Evolutionary conservation across 1,139 yeast genomes (phyloP).

Genomic region (Geotrichum cucujoidarum): DNA sequence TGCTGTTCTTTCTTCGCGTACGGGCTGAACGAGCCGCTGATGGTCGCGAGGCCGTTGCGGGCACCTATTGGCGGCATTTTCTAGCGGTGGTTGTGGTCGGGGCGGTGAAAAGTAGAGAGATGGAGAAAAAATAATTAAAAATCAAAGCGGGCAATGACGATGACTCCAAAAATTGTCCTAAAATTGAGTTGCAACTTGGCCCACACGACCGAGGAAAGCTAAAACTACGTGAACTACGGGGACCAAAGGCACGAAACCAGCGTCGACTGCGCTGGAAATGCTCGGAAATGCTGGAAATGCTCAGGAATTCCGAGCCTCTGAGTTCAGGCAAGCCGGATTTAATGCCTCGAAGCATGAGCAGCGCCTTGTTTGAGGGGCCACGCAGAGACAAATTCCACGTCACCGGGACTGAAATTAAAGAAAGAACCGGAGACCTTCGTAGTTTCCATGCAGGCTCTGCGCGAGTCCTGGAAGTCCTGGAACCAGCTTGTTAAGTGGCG

Average conservation of each 20-base stretch:
- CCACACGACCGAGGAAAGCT: not conserved
- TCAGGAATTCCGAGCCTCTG: too few relatives aligned
- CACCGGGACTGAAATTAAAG: too few relatives aligned
- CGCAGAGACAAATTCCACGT: too few relatives aligned
- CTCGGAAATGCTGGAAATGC: too few relatives aligned
- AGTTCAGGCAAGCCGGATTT: too few relatives aligned
- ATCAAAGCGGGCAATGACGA: not conserved
- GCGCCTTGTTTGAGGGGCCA: too few relatives aligned
- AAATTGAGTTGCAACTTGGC: not conserved
- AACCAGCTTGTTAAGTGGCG: too few relatives aligned
- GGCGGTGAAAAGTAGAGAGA: not conserved
- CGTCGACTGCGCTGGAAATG: too few relatives aligned
- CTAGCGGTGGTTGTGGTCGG: not conserved
- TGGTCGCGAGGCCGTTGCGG: slow-evolving; percentile 2
- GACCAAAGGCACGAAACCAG: not conserved
- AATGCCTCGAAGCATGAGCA: too few relatives aligned
- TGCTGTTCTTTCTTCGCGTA: slow-evolving; percentile 6
- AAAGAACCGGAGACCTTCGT: too few relatives aligned
- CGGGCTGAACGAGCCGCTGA: slow-evolving; percentile 5
- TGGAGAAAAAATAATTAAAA: not conserved
- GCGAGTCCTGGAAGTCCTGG: too few relatives aligned
- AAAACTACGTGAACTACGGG: not conserved
- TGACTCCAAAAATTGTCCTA: not conserved
- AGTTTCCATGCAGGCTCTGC: too few relatives aligned
- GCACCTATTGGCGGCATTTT: slow-evolving; percentile 6